Percentiles rank a stretch among this genome's conserved stretches.
Conservation (phyloP, 176 grass and related monocot genomes). For the Zoysia japonica region DNA sequence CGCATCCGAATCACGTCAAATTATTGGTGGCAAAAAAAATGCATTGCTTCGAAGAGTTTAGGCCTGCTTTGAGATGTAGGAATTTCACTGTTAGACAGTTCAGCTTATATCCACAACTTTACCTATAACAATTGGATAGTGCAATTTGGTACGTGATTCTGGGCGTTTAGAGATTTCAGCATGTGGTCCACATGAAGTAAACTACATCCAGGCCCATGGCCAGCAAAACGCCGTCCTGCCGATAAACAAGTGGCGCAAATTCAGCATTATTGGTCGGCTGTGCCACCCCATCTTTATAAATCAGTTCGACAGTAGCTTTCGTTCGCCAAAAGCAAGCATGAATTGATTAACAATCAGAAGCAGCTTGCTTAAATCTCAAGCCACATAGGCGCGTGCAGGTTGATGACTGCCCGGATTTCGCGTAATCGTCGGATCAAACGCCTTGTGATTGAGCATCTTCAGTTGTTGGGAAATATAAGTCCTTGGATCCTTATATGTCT, state of each 20-base stretch:
- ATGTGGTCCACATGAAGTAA: constrained; percentile 14
- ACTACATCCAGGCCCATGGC: background rate
- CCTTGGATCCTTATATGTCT: background rate
- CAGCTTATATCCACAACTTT: no score
- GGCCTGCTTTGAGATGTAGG: no score
- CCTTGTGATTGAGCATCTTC: constrained; percentile 28
- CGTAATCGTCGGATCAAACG: constrained; percentile 20
- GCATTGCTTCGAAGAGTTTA: no score
- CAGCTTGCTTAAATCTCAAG: constrained; percentile 38
- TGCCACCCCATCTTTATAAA: constrained; percentile 32
- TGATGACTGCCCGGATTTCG: background rate
- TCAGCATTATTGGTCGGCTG: background rate
- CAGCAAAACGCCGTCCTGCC: background rate
- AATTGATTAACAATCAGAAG: constrained; percentile 20
- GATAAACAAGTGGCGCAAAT: constrained; percentile 6
- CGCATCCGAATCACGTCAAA: constrained; percentile 16
- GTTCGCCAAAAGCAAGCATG: constrained; percentile 23
- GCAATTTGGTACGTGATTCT: background rate
- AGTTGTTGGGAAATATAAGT: background rate
- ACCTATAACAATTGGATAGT: no score
- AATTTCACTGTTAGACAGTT: no score
- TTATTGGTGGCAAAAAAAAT: background rate
- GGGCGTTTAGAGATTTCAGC: background rate
- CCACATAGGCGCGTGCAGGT: background rate
- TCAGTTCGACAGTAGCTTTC: constrained; percentile 54